Evolutionary conservation across 1,284 basidiomycete species (phyloP).

Genomic region (Chondrostereum purpureum): DNA sequence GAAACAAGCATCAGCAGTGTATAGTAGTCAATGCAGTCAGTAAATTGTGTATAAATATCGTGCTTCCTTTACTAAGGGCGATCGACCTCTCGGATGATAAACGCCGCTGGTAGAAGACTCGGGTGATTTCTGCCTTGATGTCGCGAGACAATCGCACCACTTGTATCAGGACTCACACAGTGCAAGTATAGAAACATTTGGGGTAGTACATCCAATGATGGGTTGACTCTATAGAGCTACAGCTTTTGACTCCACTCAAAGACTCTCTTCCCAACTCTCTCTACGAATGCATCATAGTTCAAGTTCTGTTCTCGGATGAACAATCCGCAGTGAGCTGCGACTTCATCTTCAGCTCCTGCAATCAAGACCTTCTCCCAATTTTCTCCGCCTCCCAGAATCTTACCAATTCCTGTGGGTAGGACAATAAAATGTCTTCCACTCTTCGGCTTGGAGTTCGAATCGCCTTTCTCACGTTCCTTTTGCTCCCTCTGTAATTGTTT

Average conservation of each 20-base stretch:
- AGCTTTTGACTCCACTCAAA: constrained; percentile 33
- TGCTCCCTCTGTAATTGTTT: constrained; percentile 7
- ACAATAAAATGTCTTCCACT: constrained; percentile 42
- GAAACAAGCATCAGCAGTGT: not conserved
- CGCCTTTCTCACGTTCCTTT: constrained; percentile 18
- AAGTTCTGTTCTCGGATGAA: constrained; percentile 44
- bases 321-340: constrained; percentile 48
- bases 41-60: not conserved
- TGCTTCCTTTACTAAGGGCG: too few relatives aligned
- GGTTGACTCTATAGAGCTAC: too few relatives aligned
- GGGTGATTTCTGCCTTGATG: too few relatives aligned
- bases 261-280: constrained; percentile 35
- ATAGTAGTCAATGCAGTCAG: not conserved
- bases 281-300: constrained; percentile 41
- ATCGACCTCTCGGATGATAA: too few relatives aligned
- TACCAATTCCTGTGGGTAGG: constrained; percentile 36
- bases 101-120: too few relatives aligned
- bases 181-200: too few relatives aligned
- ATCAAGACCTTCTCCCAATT: constrained; percentile 46
- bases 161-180: too few relatives aligned
- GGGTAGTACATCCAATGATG: too few relatives aligned
- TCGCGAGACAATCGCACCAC: too few relatives aligned
- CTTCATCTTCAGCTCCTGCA: constrained; percentile 44
- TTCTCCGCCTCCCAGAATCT: constrained; percentile 33
- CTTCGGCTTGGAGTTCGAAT: constrained; percentile 22